Base-by-base conservation (phyloP, 2,329 filamentous ascomycete genomes). In the Verticillium dahliae region DNA sequence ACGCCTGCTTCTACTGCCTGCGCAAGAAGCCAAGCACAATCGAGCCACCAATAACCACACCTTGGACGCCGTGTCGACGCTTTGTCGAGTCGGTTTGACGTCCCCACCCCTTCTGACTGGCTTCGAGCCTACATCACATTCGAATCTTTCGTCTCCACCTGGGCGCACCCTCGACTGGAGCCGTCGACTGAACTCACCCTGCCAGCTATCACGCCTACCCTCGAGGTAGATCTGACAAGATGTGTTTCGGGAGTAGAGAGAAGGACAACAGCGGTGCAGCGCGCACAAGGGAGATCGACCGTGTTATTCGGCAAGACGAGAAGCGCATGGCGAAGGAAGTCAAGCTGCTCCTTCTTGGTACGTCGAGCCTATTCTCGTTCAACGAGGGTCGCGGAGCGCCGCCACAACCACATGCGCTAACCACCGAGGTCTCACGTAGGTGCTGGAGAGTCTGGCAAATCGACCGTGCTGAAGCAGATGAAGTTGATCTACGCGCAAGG, bases 381-480 rank as follows among this genome's bases (percentile, higher is more conserved):
- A 10, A 22, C 56, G 9, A 13, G 7, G 55, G 15, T 39, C 33
- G 27, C 31, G 22, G 2, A 13, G 22, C 18, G 52, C 27, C 52
- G 13, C 14, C 52, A 56, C 27, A 56, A 2, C 27, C 7, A 56
- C 52, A 56, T 58, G 37, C 56, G 54, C 57, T 64, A 58, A 54
- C 18, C 59, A 18, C 3, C n/a, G 41, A 2, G 22, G 4, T n/a
- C 1, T 60, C 52, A 45, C 33, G 15, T 68, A 97, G 93, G 94
- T 75, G 94, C 94, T 70, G 94, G 94, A 72, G 94, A 98, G 78
- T 95, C 76, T 56, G 76, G 94, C 67, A 98, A 98, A 78, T 97
- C 94, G 9, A 98, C 94, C 1, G 93, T 98, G 63, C 85, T 98
- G 67, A 98, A 98, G 80, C 94, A 98, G 81, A 98, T 99, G 95